Evolutionary conservation across 78 protist species (phyloP).

Genomic region (Bigelowiella natans): DNA sequence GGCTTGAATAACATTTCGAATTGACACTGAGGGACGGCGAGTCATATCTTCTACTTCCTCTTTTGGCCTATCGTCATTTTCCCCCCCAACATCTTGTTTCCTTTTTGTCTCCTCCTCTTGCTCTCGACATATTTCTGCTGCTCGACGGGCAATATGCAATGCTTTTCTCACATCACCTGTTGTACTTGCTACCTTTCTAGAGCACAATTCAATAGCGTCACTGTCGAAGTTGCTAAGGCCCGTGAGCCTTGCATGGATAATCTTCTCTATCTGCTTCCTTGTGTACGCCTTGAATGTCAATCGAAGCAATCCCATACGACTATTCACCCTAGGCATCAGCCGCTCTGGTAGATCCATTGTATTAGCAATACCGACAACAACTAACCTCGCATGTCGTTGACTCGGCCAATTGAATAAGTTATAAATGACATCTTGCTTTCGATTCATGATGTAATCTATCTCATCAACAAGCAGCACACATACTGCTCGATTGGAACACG

Average conservation of each 20-base stretch:
- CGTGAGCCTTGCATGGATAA: conserved; percentile 24
- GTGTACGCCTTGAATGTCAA: conserved; percentile 30
- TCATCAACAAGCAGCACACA: conserved; percentile 47
- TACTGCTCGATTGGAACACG: background rate
- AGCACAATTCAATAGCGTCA: conserved; percentile 31
- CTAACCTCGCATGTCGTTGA: background rate
- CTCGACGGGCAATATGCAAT: conserved; percentile 12
- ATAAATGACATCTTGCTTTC: conserved; percentile 50
- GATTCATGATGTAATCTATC: conserved; percentile 48
- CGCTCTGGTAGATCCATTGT: conserved; percentile 59
- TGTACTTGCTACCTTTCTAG: conserved; percentile 36
- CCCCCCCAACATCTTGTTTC: background rate
- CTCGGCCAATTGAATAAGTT: conserved; percentile 36
- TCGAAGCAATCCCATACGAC: background rate
- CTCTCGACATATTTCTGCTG: background rate
- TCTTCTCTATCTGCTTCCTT: conserved; percentile 9
- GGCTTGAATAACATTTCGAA: background rate
- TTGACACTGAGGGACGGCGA: no score
- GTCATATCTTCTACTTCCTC: no score
- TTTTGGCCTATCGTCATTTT: no score
- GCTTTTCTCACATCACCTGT: conserved; percentile 36
- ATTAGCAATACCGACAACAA: conserved; percentile 35
- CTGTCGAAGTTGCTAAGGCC: conserved; percentile 15
- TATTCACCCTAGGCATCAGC: conserved; percentile 7
- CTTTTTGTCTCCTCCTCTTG: background rate